Evolutionary conservation across 768 basidiomycete genomes (phyloP), one percentile per base, ranked within the genome.

Genomic region (Neoboletus subvelutipes): DNA sequence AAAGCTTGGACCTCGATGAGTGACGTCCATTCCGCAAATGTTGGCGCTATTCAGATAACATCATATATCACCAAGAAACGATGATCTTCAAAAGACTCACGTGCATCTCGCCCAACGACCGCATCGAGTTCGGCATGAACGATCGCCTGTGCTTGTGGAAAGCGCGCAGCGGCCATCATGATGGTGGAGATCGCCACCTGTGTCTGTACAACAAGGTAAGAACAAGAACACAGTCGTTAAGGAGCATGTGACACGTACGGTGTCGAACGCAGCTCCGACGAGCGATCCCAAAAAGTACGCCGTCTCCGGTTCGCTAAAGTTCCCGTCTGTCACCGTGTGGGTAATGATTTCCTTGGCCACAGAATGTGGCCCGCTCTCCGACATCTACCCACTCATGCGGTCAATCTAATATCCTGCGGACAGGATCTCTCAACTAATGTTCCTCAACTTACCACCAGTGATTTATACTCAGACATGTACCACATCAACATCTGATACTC

Each of bases 211-310:
- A n/a, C n/a, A n/a, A 1, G n/a, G 31, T 1, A 15, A 43, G 50
- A n/a, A 20, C 17, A 45, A 15, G 1, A 6, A 39, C 28, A 8
- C 3, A 24, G 1, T 2, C 0, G 9, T 7, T 6, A 17, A 11
- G 4, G 20, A 6, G 6, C 43, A 11, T 47, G 34, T 18, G 24
- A 26, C 26, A 56, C 68, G 39, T 45, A 73, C 75, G 5, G 85
- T 85, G 55, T 85, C 85, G 1, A 81, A 79, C 0, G 84, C 83
- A 20, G 85, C 85, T 22, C 84, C 85, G 43, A 85, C 40, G 71
- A 87, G 80, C 11, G 80, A 79, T 1, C 85, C 85, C 2, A 80
- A 79, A 24, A 87, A 76, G 65, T 82, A 87, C 0, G 84, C 79
- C 0, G 76, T 76, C 58, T 87, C 84, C 18, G 76, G 68, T 53